These are phyloP conservation scores for Eucalyptus polyanthemos DNA, from an alignment of 345 rosid species.

Conservation along the genomic window DNA sequence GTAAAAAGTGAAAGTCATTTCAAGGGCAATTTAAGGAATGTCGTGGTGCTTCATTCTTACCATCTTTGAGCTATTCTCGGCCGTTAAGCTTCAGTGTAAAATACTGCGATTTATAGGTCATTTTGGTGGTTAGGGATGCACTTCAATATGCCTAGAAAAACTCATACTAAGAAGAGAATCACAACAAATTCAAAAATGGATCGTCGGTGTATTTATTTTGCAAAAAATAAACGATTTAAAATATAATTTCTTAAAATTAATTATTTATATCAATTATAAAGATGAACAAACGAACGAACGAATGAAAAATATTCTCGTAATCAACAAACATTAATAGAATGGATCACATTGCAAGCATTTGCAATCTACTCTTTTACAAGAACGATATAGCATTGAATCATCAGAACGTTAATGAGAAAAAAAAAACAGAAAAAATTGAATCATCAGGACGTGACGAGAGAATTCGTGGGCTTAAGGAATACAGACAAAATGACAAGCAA, in stretches of 20 bases:
- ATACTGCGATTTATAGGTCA: not conserved
- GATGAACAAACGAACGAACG: not conserved
- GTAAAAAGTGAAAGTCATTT: not conserved
- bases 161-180: not conserved
- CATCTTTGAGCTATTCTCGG: not conserved
- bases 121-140: not conserved
- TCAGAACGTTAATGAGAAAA: not conserved
- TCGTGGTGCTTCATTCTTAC: not conserved
- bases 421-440: not conserved
- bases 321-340: not conserved
- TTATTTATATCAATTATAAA: accelerated
- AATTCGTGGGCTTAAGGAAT: not conserved
- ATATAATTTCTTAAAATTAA: not conserved
- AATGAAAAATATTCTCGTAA: accelerated
- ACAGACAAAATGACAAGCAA: not conserved
- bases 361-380: not conserved
- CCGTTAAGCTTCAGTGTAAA: not conserved
- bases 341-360: not conserved
- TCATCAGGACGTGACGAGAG: not conserved
- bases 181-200: not conserved
- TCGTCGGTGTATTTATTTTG: not conserved
- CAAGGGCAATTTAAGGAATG: not conserved
- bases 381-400: not conserved
- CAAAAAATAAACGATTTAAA: not conserved
- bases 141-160: not conserved